Base-by-base conservation (phyloP, 345 rosid genomes). In the Syzygium grande region DNA sequence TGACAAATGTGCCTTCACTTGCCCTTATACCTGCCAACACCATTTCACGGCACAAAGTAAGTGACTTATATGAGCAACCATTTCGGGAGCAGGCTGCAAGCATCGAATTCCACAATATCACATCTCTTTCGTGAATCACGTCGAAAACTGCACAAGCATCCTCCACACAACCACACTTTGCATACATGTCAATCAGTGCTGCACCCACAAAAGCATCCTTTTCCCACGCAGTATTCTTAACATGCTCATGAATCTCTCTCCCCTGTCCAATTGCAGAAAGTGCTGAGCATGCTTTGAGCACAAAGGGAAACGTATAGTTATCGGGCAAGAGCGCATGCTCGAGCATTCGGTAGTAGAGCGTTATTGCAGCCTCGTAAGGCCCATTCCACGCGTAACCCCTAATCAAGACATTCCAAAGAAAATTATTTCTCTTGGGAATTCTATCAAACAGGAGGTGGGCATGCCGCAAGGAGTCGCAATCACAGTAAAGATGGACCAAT, bases 61-160 rank as follows among this genome's bases (percentile, higher is more conserved):
- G 87, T 0, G 92, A 68, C 85, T 88, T 87, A 16, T 79, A 86
- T 2, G 91, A 87, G 16, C 55, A 55, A n/a, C 90, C 90, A 13
- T 92, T 89, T 46, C 86, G 90, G 51, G 89, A 89, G 86, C 89
- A 90, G 43, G 92, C 89, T 29, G 93, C 89, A 49, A 92, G 87
- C 91, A 92, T 90, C 17, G 93, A 92, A 87, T 92, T 92, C 93
- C 93, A 89, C 73, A 89, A 88, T 61, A 92, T 91, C 51, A 85
- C 89, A 87, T 92, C 93, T 87, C 92, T 88, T 41, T 68, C 41
- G 8, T 58, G 46, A 29, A 90, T 90, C 85, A 68, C 34, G 73
- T 92, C 87, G 61, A 92, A 92, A 85, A 89, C 89, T 52, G 86
- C 52, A 21, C 73, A 88, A 17, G 93, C 91, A 86, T 73, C 80